phyloP scores from a whole-genome alignment of 306 rosid genomes.

The Vachellia collinsii region DNA sequence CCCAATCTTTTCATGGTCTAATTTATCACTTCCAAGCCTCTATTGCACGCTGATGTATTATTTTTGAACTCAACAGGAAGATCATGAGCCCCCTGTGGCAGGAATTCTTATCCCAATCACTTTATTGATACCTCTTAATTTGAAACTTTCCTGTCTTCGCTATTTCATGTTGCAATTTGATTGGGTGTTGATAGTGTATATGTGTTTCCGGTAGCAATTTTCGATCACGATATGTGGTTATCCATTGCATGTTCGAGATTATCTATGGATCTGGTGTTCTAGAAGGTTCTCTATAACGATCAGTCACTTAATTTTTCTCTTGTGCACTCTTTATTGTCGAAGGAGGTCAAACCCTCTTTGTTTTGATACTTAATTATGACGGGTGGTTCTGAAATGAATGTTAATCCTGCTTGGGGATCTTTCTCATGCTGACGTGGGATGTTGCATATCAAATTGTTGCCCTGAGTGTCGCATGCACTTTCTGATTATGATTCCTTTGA shows the following conservation, averaged over 20 bases:
- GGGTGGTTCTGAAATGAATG: constrained; percentile 11
- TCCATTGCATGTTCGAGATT: constrained; percentile 50
- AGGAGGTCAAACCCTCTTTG: background rate
- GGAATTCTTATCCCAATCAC: background rate
- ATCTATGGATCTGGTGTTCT: constrained; percentile 60
- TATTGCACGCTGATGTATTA: background rate
- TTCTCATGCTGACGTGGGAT: constrained; percentile 2
- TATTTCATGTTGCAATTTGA: constrained; percentile 10
- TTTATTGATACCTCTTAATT: background rate
- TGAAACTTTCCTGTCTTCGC: background rate
- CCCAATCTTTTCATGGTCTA: background rate
- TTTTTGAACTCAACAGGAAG: background rate
- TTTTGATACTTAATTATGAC: background rate
- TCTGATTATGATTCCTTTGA: background rate
- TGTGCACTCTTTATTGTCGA: constrained; percentile 4
- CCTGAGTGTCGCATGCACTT: constrained; percentile 29
- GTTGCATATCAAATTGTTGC: constrained; percentile 12
- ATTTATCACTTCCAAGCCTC: background rate
- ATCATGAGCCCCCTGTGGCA: background rate
- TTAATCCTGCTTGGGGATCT: constrained; percentile 18
- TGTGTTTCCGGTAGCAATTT: constrained; percentile 7
- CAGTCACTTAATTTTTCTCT: constrained; percentile 22
- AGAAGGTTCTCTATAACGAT: constrained; percentile 8
- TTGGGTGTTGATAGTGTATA: background rate
- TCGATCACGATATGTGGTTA: constrained; percentile 11